phyloP scores from a whole-genome alignment of 2,329 filamentous ascomycete species.

The Stagonosporopsis vannaccii region DNA sequence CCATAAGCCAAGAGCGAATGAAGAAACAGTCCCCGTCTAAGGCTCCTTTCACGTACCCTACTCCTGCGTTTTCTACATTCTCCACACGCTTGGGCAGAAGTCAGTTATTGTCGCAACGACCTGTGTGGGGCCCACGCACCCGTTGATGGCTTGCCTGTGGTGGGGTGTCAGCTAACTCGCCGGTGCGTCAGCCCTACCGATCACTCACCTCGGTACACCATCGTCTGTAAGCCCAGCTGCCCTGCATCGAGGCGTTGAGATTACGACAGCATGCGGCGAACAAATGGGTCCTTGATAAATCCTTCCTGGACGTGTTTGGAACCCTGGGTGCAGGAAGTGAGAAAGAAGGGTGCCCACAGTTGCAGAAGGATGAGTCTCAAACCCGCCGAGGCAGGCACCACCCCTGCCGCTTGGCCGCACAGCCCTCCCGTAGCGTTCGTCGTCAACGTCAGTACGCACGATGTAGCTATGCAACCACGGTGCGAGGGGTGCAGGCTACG shows the following conservation, averaged over 20 bases:
- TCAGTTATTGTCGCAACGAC: not conserved
- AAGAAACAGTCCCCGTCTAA: too few species aligned
- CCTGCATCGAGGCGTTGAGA: conserved; percentile 16
- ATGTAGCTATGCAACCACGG: not conserved
- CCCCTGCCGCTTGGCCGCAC: conserved; percentile 17
- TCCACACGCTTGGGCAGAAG: conserved; percentile 23
- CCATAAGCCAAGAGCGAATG: not conserved
- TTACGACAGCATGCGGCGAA: conserved; percentile 6
- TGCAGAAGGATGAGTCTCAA: conserved; percentile 7
- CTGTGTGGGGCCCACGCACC: conserved; percentile 9
- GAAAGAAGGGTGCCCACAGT: not conserved
- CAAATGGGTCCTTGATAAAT: not conserved
- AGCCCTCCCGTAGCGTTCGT: conserved; percentile 3
- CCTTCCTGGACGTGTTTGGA: not conserved
- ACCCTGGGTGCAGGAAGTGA: not conserved
- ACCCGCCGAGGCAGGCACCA: not conserved
- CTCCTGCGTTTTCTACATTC: conserved; percentile 42
- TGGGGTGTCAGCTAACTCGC: conserved; percentile 15
- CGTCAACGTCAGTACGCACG: conserved; percentile 1
- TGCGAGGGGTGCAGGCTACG: not conserved
- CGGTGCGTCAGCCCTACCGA: conserved; percentile 1
- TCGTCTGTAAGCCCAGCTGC: conserved; percentile 17
- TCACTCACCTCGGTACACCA: conserved; percentile 33
- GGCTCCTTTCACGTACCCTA: conserved; percentile 25
- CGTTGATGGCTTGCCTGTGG: conserved; percentile 31